Evolutionary conservation across 768 basidiomycete species (phyloP).

Genomic region (Tephrocybe rancida): DNA sequence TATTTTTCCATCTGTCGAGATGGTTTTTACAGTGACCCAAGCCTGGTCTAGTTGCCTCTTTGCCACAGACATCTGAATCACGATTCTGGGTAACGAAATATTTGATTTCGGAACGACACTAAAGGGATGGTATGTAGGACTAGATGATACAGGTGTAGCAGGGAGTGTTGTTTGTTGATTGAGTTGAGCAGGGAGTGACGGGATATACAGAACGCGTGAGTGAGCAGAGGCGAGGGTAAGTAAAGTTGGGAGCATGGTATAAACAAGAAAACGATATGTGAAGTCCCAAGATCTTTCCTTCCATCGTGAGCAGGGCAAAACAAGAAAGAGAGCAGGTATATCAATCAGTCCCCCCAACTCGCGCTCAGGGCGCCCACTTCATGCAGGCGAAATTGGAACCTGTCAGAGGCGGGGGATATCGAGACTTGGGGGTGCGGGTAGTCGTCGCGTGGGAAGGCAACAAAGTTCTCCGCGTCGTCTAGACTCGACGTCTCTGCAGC

Average conservation of each 20-base stretch:
- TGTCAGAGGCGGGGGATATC: constrained; percentile 12
- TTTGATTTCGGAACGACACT: background rate
- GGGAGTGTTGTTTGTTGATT: background rate
- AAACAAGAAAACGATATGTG: constrained; percentile 1
- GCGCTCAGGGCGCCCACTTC: constrained; percentile 16
- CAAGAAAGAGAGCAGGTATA: background rate
- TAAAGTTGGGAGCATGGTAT: background rate
- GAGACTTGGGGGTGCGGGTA: constrained; percentile 9
- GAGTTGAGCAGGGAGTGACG: background rate
- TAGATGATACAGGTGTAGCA: background rate
- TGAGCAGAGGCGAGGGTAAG: too few species aligned
- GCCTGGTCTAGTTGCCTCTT: too few species aligned
- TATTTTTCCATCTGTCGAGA: too few species aligned
- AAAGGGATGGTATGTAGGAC: background rate
- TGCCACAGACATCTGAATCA: too few species aligned
- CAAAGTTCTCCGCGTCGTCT: background rate
- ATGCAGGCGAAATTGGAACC: constrained; percentile 10
- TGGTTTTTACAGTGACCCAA: too few species aligned
- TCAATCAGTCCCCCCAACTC: constrained; percentile 17
- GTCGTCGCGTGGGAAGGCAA: background rate
- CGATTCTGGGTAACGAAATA: too few species aligned
- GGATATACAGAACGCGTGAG: too few species aligned
- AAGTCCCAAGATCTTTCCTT: background rate
- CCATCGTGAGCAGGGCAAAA: background rate
- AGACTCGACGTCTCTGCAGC: background rate